Base-by-base conservation (phyloP, 1,139 yeast genomes). In the Suhomyces yuchorum region DNA sequence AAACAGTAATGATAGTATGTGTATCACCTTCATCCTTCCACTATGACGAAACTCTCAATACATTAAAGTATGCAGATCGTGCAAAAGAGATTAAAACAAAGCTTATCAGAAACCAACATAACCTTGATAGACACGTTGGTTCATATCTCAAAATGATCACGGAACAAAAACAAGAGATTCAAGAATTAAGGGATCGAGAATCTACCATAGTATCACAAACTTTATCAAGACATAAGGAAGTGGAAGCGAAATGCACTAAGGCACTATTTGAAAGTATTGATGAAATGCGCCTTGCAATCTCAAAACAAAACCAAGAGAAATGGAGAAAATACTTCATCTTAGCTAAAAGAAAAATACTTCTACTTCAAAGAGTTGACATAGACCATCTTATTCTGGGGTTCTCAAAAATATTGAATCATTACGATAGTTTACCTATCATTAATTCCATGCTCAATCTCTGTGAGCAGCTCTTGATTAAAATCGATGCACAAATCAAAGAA, bases 1-100 rank as follows among this genome's bases (percentile, higher is more conserved):
- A 88, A 64, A 92, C 98, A 0, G 93, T 90, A 4, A 92, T 92
- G 97, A 89, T 92, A 57, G 97, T 91, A 1, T 92, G 97, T 67
- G 81, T 92, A 3, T 86, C 96, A 3, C 97, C 97, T 0, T 86
- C 91, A 53, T 80, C 88, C 30, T 78, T 77, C 36, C 97, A 92
- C 64, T 90, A 89, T 62, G 97, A 92, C 61, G 98, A 92, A 61
- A 91, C 97, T 0, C 73, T 89, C 48, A 92, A 91, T 63, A 89
- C 97, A 0, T 75, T 92, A 50, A 89, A 89, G 62, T 92, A 91
- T 64, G 97, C 97, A 0, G 84, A 90, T 62, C 73, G 97, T 26
- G 97, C 97, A 15, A 90, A 90, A 59, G 92, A 87, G 57, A 92
- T 92, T 57, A 88, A 88, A 61, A 92, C 97, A 0, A 89, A 88